These are phyloP conservation scores for Pleochaeta shiraiana DNA, from an alignment of 2,329 filamentous ascomycete genomes.

Conservation along the genomic window DNA sequence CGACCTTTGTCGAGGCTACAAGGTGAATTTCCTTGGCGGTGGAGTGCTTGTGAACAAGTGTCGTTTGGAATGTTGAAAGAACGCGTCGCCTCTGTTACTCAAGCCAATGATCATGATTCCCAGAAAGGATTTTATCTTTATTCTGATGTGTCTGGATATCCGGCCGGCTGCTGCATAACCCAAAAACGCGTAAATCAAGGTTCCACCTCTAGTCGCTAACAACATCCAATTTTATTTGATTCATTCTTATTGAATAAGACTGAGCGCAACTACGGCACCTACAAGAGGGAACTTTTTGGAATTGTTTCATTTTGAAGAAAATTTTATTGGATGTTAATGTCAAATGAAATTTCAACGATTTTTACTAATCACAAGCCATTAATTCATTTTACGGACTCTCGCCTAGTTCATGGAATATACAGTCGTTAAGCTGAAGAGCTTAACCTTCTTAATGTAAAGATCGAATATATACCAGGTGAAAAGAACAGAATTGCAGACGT, in stretches of 20 bases:
- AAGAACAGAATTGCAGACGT: background rate
- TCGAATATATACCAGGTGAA: background rate
- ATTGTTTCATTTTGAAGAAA: background rate
- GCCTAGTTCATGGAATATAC: conserved; percentile 3
- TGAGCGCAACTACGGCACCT: background rate
- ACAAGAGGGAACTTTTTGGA: background rate
- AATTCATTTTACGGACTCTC: background rate
- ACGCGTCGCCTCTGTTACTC: background rate
- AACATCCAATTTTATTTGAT: background rate
- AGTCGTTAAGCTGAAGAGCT: conserved; percentile 2
- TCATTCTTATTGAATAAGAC: background rate
- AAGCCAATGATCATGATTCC: background rate
- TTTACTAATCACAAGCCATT: background rate
- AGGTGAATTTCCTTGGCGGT: background rate
- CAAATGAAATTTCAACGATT: background rate
- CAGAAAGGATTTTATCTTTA: background rate
- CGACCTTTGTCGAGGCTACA: background rate
- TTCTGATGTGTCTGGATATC: background rate
- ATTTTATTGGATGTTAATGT: background rate
- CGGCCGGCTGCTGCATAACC: background rate
- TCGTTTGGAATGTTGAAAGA: background rate
- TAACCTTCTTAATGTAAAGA: background rate
- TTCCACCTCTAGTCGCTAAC: background rate
- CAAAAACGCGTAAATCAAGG: background rate
- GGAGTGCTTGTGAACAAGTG: background rate